phyloP scores from a whole-genome alignment of 306 rosid genomes.

The Hylodesmum podocarpum region DNA sequence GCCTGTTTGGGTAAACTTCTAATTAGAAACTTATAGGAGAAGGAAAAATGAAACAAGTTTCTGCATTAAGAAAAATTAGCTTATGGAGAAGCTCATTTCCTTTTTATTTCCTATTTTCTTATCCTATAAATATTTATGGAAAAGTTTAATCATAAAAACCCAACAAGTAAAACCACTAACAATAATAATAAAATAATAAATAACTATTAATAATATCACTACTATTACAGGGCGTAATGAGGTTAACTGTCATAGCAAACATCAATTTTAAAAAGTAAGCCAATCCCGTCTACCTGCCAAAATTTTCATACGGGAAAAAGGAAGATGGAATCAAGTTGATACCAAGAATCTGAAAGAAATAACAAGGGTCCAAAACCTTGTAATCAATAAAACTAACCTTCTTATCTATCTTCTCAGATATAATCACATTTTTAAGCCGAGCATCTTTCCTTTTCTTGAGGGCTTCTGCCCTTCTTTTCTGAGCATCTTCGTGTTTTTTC shows the following conservation, averaged over 20 bases:
- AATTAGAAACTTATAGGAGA: too few species aligned
- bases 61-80: too few species aligned
- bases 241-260: neutral
- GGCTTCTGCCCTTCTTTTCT: constrained; percentile 72
- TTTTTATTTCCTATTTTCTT: too few species aligned
- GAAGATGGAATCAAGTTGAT: constrained; percentile 1
- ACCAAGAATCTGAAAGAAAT: neutral
- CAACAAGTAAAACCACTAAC: too few species aligned
- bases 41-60: too few species aligned
- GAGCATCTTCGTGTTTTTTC: constrained; percentile 68
- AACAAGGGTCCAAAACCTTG: neutral
- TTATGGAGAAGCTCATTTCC: too few species aligned
- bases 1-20: too few species aligned
- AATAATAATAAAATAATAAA: neutral
- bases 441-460: constrained; percentile 86
- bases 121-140: too few species aligned
- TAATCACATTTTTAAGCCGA: constrained; percentile 70
- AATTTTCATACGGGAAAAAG: neutral
- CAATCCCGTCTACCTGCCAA: neutral
- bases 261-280: neutral
- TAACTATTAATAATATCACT: neutral
- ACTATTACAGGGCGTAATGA: neutral
- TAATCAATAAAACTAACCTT: constrained; percentile 54
- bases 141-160: too few species aligned
- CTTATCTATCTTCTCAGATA: constrained; percentile 81